These are phyloP conservation scores for Monilinia laxa DNA, from an alignment of 2,329 filamentous ascomycete genomes.

Conservation along the genomic window DNA sequence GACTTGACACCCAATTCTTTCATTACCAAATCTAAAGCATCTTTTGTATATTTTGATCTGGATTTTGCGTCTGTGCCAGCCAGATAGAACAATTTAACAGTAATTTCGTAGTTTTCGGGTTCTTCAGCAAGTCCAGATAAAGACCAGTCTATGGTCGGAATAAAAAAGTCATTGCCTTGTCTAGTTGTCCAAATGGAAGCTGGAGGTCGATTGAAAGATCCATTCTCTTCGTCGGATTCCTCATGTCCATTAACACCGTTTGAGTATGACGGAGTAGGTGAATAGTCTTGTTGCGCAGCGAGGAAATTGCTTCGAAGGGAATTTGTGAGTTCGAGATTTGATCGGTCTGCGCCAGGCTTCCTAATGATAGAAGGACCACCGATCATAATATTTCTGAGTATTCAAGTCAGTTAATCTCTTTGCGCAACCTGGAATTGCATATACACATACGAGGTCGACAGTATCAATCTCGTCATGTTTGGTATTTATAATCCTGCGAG, in stretches of 20 bases:
- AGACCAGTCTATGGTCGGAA: constrained; percentile 75
- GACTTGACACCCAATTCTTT: constrained; percentile 73
- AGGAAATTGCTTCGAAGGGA: constrained; percentile 82
- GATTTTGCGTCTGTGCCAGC: constrained; percentile 64
- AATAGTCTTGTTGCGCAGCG: constrained; percentile 66
- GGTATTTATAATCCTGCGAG: background rate
- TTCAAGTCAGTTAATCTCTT: constrained; percentile 24
- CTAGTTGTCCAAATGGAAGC: constrained; percentile 65
- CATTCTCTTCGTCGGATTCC: constrained; percentile 36
- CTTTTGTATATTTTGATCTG: constrained; percentile 68
- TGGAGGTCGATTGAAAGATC: constrained; percentile 35
- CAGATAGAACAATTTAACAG: constrained; percentile 92
- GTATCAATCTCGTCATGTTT: constrained; percentile 71
- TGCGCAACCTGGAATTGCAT: constrained; percentile 20
- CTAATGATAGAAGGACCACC: constrained; percentile 81
- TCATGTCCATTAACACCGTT: constrained; percentile 40
- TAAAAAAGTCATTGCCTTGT: constrained; percentile 62
- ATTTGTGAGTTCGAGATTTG: constrained; percentile 89
- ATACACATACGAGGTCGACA: constrained; percentile 75
- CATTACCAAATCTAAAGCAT: constrained; percentile 77
- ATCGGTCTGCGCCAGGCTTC: constrained; percentile 73
- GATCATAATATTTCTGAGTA: constrained; percentile 56
- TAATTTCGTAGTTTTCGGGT: constrained; percentile 84
- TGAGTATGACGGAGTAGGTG: constrained; percentile 42
- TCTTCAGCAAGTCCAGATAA: constrained; percentile 76